Evolutionary conservation across 2,329 filamentous ascomycete genomes (phyloP), one percentile per base, ranked within the genome.

Genomic region (Cladorrhinum sp.): DNA sequence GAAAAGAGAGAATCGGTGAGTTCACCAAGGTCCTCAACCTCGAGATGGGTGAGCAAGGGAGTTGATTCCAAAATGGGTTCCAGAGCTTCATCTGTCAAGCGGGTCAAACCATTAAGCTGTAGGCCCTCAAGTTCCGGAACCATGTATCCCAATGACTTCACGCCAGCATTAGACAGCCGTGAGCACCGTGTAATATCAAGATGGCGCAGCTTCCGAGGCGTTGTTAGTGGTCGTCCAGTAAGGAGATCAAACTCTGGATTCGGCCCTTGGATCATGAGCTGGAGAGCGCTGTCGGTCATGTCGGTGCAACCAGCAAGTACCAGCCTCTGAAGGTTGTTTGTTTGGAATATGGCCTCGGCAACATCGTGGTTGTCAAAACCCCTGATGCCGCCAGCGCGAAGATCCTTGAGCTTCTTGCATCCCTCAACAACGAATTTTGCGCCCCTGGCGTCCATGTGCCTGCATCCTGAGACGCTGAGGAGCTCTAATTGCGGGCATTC

Each of bases 391-490:
- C 91, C 88, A 9, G 90, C 92, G 61, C 92, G 85, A 28, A 99
- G 79, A 68, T 98, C 93, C 58, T 80, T 88, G 58, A 99, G 77
- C 57, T 81, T 86, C 0, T 82, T 79, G 70, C 95, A 98, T 1
- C 83, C 83, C 62, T 89, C 80, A 0, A 97, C 78, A 1, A 99
- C 82, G 56, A 83, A 83, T 65, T 82, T 85, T 58, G 98, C 78
- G 3, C 92, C 93, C 12, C 84, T 80, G 8, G 91, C 89, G 70
- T 95, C 89, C 71, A 97, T 86, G 63, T 92, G 89, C 66, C 87
- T 87, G 77, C 95, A 99, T 92, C 94, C 98, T 0, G 92, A 96
- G 20, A 98, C 85, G 69, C 97, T 96, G 66, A 98, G 82, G 59
- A 85, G 82, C 73, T 96, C 88, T n/a, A 99, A 80, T 54, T 88